These are phyloP conservation scores for Brassica juncea DNA, from an alignment of 345 rosid species.

Conservation along the genomic window DNA sequence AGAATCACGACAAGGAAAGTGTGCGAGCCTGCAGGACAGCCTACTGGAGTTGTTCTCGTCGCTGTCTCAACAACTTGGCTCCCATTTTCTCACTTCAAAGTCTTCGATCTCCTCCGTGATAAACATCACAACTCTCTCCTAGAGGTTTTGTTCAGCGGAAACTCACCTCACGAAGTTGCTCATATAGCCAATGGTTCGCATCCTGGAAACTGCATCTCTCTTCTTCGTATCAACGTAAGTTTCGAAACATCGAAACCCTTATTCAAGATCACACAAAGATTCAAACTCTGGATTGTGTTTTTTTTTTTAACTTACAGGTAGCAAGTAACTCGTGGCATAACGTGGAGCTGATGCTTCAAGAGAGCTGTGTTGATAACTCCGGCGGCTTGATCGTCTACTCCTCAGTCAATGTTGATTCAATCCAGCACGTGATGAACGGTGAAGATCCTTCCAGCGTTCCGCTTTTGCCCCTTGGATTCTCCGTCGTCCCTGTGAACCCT, in stretches of 20 bases:
- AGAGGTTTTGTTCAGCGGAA: slow-evolving; percentile 81
- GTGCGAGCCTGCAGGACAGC: slow-evolving; percentile 68
- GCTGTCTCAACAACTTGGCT: slow-evolving; percentile 90
- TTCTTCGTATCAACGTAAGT: slow-evolving; percentile 83
- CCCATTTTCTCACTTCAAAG: slow-evolving; percentile 63
- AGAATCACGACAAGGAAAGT: slow-evolving; percentile 75
- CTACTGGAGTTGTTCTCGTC: slow-evolving; percentile 74
- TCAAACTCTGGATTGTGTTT: neutral
- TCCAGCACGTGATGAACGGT: slow-evolving; percentile 77
- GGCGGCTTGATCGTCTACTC: slow-evolving; percentile 82
- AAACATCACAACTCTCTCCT: slow-evolving; percentile 74
- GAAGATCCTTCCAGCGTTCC: slow-evolving; percentile 80
- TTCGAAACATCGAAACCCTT: neutral
- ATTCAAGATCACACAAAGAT: neutral
- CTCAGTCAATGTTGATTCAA: slow-evolving; percentile 64
- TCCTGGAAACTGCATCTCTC: slow-evolving; percentile 94
- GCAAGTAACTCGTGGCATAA: slow-evolving; percentile 85
- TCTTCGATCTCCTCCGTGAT: slow-evolving; percentile 76
- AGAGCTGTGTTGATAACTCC: slow-evolving; percentile 78
- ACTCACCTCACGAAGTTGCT: slow-evolving; percentile 85
- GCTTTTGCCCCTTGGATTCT: slow-evolving; percentile 77
- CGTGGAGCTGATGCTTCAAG: slow-evolving; percentile 88
- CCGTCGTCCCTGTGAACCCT: slow-evolving; percentile 50
- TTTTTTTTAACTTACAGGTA: slow-evolving; percentile 45
- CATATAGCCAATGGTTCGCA: slow-evolving; percentile 94